These are phyloP conservation scores for Candida pini DNA, from an alignment of 805 yeast species.

Conservation along the genomic window DNA sequence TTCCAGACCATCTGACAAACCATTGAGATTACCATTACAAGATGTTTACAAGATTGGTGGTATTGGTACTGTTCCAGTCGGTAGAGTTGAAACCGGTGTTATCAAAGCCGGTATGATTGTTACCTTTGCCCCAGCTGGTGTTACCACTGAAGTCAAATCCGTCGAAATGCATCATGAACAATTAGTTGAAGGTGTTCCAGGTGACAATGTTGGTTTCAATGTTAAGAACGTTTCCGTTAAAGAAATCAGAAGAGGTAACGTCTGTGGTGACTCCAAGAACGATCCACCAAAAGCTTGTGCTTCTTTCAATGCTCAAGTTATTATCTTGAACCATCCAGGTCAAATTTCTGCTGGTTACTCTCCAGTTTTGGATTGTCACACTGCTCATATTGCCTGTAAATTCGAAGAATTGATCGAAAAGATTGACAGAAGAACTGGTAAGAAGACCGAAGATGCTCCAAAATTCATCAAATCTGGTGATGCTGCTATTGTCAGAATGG, in stretches of 20 bases:
- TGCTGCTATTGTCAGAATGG: slow-evolving; percentile 88
- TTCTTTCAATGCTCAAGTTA: slow-evolving; percentile 73
- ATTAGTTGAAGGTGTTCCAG: slow-evolving; percentile 83
- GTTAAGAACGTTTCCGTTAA: slow-evolving; percentile 85
- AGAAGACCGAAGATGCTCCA: slow-evolving; percentile 83
- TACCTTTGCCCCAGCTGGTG: slow-evolving; percentile 86
- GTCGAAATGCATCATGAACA: slow-evolving; percentile 86
- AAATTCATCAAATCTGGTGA: slow-evolving; percentile 95
- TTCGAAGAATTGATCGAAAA: slow-evolving; percentile 72
- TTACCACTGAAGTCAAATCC: slow-evolving; percentile 85
- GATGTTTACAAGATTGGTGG: slow-evolving; percentile 94
- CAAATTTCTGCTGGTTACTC: slow-evolving; percentile 87
- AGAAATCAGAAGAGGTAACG: slow-evolving; percentile 92
- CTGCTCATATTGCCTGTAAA: slow-evolving; percentile 89
- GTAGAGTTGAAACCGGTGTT: slow-evolving; percentile 90
- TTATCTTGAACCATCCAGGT: slow-evolving; percentile 89
- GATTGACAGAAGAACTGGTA: slow-evolving; percentile 92
- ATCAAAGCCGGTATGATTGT: slow-evolving; percentile 91
- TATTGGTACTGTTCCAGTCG: slow-evolving; percentile 89
- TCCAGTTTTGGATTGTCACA: slow-evolving; percentile 89
- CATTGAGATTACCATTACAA: slow-evolving; percentile 84
- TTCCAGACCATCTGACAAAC: slow-evolving; percentile 75
- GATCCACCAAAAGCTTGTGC: slow-evolving; percentile 79
- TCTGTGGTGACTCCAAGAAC: slow-evolving; percentile 84
- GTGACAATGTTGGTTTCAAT: slow-evolving; percentile 90